A percentile compares a stretch with the other conserved stretches of the same genome.
These are phyloP conservation scores for Verticillium nonalfalfae DNA, from an alignment of 2,329 filamentous ascomycete species.

Conservation along the genomic window DNA sequence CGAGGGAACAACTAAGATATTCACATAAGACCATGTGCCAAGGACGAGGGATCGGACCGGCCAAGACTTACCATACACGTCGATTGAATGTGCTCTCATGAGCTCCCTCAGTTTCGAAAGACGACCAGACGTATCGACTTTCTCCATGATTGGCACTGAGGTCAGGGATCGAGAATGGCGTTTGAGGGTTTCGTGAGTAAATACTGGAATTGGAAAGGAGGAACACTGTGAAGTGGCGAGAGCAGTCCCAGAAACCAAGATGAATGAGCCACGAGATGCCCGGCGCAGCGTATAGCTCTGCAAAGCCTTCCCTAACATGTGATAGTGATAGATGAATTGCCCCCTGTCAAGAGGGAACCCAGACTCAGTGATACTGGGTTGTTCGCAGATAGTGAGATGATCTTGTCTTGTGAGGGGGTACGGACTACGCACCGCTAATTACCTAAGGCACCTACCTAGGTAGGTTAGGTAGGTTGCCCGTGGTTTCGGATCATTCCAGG, in stretches of 20 bases:
- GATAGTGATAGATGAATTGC: neutral
- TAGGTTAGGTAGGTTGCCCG: no score
- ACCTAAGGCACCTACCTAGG: no score
- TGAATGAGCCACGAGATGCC: neutral
- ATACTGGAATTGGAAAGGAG: neutral
- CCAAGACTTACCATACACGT: slow-evolving; percentile 73
- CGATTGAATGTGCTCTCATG: slow-evolving; percentile 82
- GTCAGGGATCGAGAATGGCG: neutral
- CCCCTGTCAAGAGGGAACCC: neutral
- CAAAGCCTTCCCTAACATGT: neutral
- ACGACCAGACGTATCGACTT: slow-evolving; percentile 71
- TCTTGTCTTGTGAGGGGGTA: neutral
- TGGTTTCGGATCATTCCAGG: no score
- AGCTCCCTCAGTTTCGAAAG: slow-evolving; percentile 71
- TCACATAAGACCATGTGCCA: slow-evolving; percentile 26
- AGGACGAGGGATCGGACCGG: slow-evolving; percentile 5
- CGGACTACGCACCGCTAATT: neutral
- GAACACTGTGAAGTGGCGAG: neutral
- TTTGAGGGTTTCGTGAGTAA: neutral
- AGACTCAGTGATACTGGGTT: neutral
- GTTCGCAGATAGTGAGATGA: neutral
- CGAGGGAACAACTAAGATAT: slow-evolving; percentile 75
- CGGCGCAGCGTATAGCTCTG: neutral
- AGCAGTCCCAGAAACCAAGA: neutral
- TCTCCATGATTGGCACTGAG: slow-evolving; percentile 52